Base-by-base conservation (phyloP, 2,329 filamentous ascomycete species). In the Raffaelea albimanens region DNA sequence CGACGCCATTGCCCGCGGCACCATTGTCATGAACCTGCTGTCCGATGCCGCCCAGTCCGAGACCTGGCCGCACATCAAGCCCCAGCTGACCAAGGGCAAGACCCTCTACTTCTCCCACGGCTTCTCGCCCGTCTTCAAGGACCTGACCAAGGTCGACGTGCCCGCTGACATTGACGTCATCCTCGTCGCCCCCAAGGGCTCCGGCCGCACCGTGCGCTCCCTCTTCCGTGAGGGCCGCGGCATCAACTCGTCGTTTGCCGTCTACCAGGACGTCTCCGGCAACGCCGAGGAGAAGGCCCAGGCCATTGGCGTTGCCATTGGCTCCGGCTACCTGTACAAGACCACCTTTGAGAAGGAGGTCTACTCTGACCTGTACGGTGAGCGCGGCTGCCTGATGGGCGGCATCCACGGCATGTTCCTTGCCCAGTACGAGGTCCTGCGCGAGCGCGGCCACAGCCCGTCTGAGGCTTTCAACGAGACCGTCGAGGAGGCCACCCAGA, bases 321-420 rank as follows among this genome's bases (percentile, higher is more conserved):
- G 91, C 69, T 89, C 85, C 63, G 93, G 93, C 65, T 98, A 98
- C 82, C 87, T 98, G 61, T 98, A 98, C 83, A 87, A 97, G 85
- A 98, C 93, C 67, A 98, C 93, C 68, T 98, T 98, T 66, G 85
- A 98, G 82, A 98, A 98, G 85, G 93, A 98, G 78, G 93, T 98
- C 67, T 95, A 95, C 86, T 96, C 89, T 55, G 93, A 97, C 74
- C 84, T 98, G 59, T 98, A 98, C 79, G 93, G 93, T 72, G 93
- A 98, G 85, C 90, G 93, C 75, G 93, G 93, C 68, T 98, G 93
- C 83, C 78, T 98, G 64, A 98, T 98, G 93, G 93, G 93, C 62
- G 93, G 93, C 72, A 98, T 98, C 73, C 93, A 98, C 82, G 93
- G 93, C 68, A 98, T 98, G 93, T 98, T 98, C 87, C 88, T 98